A percentile compares a stretch with the other conserved stretches of the same genome.
Conservation (phyloP, 345 rosid species). For the Eucalyptus shirleyi region DNA sequence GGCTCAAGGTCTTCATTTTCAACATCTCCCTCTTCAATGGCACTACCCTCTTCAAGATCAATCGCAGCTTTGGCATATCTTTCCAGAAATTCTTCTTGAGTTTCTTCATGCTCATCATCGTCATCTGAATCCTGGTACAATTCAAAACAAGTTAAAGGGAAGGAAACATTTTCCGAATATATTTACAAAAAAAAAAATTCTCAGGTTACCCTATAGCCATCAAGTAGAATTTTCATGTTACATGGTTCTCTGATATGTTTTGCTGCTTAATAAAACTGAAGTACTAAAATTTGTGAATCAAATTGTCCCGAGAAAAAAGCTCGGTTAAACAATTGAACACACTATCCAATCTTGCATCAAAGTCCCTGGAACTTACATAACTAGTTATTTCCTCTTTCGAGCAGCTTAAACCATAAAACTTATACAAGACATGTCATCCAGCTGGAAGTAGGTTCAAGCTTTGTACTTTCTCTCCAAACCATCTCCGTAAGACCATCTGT, state of each 20-base stretch:
- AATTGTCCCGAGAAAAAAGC: background rate
- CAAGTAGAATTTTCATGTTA: background rate
- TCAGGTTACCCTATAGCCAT: background rate
- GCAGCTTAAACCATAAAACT: background rate
- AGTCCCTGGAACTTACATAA: background rate
- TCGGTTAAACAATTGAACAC: background rate
- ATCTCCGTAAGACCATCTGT: background rate
- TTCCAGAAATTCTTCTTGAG: conserved; percentile 72
- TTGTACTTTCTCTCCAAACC: background rate
- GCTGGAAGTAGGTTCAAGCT: background rate
- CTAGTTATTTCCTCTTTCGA: background rate
- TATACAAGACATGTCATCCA: background rate
- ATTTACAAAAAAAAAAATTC: background rate
- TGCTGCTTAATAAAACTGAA: background rate
- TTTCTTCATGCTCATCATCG: conserved; percentile 62
- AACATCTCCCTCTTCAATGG: conserved; percentile 58
- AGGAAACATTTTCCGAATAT: background rate
- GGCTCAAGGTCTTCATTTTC: conserved; percentile 57
- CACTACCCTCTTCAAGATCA: conserved; percentile 30
- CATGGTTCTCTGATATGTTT: background rate
- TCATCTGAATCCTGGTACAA: conserved; percentile 60
- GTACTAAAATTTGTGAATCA: background rate
- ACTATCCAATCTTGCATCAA: background rate
- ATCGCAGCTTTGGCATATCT: conserved; percentile 75
- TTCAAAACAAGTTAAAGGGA: background rate